phyloP scores from a whole-genome alignment of 129 eudicot genomes.

The Saussurea involucrata region DNA sequence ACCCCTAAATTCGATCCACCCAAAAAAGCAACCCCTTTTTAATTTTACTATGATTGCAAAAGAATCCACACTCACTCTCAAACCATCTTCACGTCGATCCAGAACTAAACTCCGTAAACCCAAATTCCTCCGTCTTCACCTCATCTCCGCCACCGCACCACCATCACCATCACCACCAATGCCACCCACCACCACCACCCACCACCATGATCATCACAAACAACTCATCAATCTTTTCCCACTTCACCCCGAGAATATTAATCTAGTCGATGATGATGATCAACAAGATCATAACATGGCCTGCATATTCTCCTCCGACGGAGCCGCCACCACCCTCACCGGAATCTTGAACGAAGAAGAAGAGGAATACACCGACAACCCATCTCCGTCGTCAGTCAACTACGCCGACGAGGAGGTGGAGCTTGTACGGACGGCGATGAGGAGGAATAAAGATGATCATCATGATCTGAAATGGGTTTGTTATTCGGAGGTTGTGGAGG shows the following conservation, averaged over 20 bases:
- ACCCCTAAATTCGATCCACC: neutral
- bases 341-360: slow-evolving; percentile 41
- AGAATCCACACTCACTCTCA: slow-evolving; percentile 12
- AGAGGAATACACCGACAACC: slow-evolving; percentile 10
- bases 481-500: slow-evolving; percentile 68
- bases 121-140: slow-evolving; percentile 50
- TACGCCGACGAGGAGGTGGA: slow-evolving; percentile 44
- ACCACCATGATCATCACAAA: slow-evolving; percentile 3
- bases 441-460: slow-evolving; percentile 52
- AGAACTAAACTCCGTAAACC: slow-evolving; percentile 46
- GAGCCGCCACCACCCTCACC: slow-evolving; percentile 60
- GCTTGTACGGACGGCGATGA: slow-evolving; percentile 76
- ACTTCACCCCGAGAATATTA: slow-evolving; percentile 53
- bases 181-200: slow-evolving; percentile 15
- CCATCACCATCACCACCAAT: slow-evolving; percentile 19
- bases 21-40: neutral
- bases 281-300: slow-evolving; percentile 51
- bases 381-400: slow-evolving; percentile 55
- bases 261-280: slow-evolving; percentile 29
- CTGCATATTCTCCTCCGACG: slow-evolving; percentile 54
- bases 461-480: slow-evolving; percentile 74
- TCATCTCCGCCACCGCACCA: slow-evolving; percentile 32
- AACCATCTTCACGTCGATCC: slow-evolving; percentile 24
- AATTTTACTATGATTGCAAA: slow-evolving; percentile 22
- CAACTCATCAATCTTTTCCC: slow-evolving; percentile 59